Evolutionary conservation across 805 yeast species (phyloP).

Genomic region (Myxozyma neglecta): DNA sequence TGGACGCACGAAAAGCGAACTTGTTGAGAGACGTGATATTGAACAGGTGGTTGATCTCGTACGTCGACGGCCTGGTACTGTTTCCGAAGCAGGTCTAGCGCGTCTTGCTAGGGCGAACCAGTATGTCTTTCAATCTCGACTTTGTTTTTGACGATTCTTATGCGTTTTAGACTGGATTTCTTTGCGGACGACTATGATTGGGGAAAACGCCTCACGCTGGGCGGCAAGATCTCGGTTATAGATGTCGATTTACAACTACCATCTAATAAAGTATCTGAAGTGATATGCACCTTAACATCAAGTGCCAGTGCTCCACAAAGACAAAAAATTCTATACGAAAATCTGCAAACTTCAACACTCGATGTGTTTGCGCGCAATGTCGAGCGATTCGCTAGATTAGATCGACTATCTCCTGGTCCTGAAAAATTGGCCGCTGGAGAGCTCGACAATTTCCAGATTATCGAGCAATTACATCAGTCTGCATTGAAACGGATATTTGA

Average conservation of each 20-base stretch:
- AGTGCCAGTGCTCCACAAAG: conserved; percentile 20
- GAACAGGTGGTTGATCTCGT: conserved; percentile 34
- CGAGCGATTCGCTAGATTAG: conserved; percentile 40
- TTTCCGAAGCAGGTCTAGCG: conserved; percentile 41
- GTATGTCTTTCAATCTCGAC: conserved; percentile 6
- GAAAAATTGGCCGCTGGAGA: conserved; percentile 41
- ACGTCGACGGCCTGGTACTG: conserved; percentile 40
- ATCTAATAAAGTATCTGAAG: conserved; percentile 25
- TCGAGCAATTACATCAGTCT: conserved; percentile 37
- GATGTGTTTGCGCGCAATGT: conserved; percentile 39
- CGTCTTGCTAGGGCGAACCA: conserved; percentile 39
- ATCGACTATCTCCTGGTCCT: conserved; percentile 40
- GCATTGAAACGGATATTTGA: conserved; percentile 34
- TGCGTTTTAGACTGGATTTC: conserved; percentile 40
- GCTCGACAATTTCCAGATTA: conserved; percentile 41
- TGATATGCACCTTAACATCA: conserved; percentile 36
- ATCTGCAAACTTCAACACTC: conserved; percentile 39
- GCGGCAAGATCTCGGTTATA: conserved; percentile 43
- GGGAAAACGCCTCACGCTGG: conserved; percentile 42
- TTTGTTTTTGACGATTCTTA: conserved; percentile 11
- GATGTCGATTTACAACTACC: conserved; percentile 38
- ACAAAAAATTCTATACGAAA: conserved; percentile 34
- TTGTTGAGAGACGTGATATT: conserved; percentile 10
- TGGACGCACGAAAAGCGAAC: conserved; percentile 15
- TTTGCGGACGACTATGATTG: conserved; percentile 40